These are phyloP conservation scores for Ceratocystiopsis brevicomis DNA, from an alignment of 2,329 filamentous ascomycete species.

Conservation along the genomic window DNA sequence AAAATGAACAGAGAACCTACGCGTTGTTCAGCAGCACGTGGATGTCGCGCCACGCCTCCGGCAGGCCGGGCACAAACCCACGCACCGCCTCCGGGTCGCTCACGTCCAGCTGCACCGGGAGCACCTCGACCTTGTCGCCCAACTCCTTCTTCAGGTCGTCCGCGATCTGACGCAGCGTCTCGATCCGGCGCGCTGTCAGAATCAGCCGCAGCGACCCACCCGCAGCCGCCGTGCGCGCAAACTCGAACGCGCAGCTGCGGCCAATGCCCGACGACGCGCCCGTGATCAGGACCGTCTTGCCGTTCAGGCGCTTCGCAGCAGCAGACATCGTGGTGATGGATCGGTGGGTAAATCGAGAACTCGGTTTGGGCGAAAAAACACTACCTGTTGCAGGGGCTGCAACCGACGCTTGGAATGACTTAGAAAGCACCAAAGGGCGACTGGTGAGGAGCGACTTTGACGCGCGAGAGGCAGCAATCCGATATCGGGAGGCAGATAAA, in stretches of 20 bases:
- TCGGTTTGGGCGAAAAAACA: no score
- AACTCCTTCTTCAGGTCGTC: slow-evolving; percentile 59
- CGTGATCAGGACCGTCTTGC: slow-evolving; percentile 84
- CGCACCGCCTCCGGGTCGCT: slow-evolving; percentile 59
- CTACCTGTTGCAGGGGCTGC: no score
- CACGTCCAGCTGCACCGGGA: slow-evolving; percentile 72
- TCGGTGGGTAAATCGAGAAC: no score
- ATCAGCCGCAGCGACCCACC: slow-evolving; percentile 52
- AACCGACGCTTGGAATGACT: no score
- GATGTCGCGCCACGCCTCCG: slow-evolving; percentile 66
- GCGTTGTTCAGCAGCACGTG: slow-evolving; percentile 92
- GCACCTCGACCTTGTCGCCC: slow-evolving; percentile 68
- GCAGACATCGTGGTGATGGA: slow-evolving; percentile 7
- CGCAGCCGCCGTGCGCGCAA: slow-evolving; percentile 65
- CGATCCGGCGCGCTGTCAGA: slow-evolving; percentile 71
- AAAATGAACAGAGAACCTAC: slow-evolving; percentile 30
- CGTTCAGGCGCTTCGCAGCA: slow-evolving; percentile 61
- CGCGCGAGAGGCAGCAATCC: no score
- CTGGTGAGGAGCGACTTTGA: no score
- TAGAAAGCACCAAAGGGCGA: no score
- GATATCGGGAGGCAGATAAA: neutral
- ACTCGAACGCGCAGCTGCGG: slow-evolving; percentile 66
- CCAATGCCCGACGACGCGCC: slow-evolving; percentile 91
- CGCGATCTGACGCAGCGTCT: slow-evolving; percentile 58
- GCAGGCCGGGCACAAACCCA: slow-evolving; percentile 52